Evolutionary conservation across 2,329 filamentous ascomycete genomes (phyloP).

Genomic region (Mariannaea elegans): DNA sequence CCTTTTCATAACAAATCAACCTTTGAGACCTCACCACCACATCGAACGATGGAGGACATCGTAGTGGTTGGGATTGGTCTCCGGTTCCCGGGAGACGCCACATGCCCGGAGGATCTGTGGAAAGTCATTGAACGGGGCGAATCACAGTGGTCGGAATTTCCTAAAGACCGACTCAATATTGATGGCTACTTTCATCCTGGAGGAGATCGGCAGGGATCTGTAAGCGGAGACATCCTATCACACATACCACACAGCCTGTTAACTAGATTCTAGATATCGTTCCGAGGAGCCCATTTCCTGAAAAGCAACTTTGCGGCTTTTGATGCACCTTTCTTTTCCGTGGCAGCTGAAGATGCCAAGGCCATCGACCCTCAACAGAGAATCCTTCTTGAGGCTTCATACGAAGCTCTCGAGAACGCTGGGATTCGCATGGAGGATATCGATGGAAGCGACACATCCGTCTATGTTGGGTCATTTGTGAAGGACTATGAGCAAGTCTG

Average conservation of each 20-base stretch:
- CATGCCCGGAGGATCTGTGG: constrained; percentile 56
- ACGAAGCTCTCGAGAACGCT: constrained; percentile 60
- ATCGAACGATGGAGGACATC: constrained; percentile 51
- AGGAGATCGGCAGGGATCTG: constrained; percentile 57
- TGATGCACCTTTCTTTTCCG: constrained; percentile 58
- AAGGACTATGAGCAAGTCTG: constrained; percentile 62
- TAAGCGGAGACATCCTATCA: constrained; percentile 40
- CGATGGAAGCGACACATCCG: constrained; percentile 54
- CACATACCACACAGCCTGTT: not conserved
- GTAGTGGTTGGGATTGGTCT: constrained; percentile 62
- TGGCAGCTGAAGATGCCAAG: constrained; percentile 59
- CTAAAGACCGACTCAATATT: constrained; percentile 58
- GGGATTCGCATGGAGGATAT: constrained; percentile 55
- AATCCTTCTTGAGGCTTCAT: constrained; percentile 60
- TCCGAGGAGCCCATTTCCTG: constrained; percentile 62
- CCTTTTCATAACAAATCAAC: not conserved
- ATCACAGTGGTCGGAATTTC: constrained; percentile 60
- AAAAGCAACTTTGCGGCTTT: constrained; percentile 56
- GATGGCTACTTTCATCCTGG: constrained; percentile 64
- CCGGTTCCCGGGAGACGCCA: constrained; percentile 60
- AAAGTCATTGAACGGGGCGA: constrained; percentile 54
- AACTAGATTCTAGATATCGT: constrained; percentile 49
- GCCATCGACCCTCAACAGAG: constrained; percentile 64
- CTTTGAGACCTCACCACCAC: not conserved
- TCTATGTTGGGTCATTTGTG: constrained; percentile 62